phyloP scores from a whole-genome alignment of 352 stramenopile genomes.

The Globisporangium spinosum region DNA sequence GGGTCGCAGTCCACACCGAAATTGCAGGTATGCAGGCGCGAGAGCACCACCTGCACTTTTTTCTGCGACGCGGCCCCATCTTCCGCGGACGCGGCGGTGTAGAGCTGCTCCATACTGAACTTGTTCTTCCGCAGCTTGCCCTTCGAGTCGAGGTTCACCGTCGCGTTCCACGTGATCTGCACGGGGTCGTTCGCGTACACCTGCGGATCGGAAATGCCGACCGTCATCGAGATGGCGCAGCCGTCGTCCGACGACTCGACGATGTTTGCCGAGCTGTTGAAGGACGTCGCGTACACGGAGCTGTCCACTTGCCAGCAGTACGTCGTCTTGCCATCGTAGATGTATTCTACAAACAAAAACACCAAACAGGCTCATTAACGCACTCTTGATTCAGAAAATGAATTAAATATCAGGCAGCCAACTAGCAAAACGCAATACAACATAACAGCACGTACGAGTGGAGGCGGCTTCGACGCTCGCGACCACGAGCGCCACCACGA shows the following conservation, averaged over 20 bases:
- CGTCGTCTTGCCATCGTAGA: constrained; percentile 41
- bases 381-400: neutral
- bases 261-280: constrained; percentile 35
- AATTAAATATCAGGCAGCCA: neutral
- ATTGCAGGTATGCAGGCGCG: constrained; percentile 47
- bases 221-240: constrained; percentile 49
- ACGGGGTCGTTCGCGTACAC: constrained; percentile 61
- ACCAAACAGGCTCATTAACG: neutral
- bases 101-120: constrained; percentile 44
- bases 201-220: constrained; percentile 35
- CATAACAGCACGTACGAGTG: constrained; percentile 4
- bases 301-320: constrained; percentile 60
- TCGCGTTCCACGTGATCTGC: constrained; percentile 63
- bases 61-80: constrained; percentile 37
- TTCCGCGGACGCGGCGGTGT: constrained; percentile 30
- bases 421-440: neutral
- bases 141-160: constrained; percentile 33
- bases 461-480: constrained; percentile 9
- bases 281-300: constrained; percentile 47
- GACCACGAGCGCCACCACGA: constrained; percentile 16
- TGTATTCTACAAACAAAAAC: constrained; percentile 14
- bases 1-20: constrained; percentile 49
- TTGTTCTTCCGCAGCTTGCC: constrained; percentile 36
- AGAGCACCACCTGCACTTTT: constrained; percentile 52
- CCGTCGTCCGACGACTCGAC: constrained; percentile 38